Base-by-base conservation (phyloP, 1,284 basidiomycete species). In the Porodaedalea pini region DNA sequence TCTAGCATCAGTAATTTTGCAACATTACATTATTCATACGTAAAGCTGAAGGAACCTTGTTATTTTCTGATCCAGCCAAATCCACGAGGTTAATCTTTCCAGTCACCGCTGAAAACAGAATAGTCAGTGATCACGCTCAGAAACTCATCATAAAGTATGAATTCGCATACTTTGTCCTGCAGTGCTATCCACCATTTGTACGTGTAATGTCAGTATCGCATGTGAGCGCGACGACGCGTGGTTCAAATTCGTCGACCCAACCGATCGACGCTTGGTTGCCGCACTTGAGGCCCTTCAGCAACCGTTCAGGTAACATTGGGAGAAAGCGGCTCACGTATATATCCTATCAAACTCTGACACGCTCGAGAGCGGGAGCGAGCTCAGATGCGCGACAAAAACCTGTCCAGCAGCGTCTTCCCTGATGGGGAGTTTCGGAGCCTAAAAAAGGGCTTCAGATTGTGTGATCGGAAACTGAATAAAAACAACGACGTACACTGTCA, bases 41-140 rank as follows among this genome's bases (percentile, higher is more conserved):
- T 1, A 50, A 23, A 49, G 32, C 41, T 15, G n/a, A n/a, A 52
- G 63, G 37, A 47, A 83, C 83, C 69, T 91, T 93, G 69, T 92
- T 93, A 66, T 92, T 92, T 73, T 94, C 91, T 0, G 88, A 90
- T 10, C 91, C 92, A 11, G 92, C 91, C 15, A 94, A 77, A 70
- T 94, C 91, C 10, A 92, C 88, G 2, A 93, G 78, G 62, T 91
- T 90, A 61, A 93, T 84, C 69, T 89, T 91, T 3, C 90, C 89
- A 0, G 76, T 78, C 45, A 83, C 68, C 44, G 78, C 82, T 85
- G 58, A 52, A 39, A 15, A n/a, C 3, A 21, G 19, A 6, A 8
- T 15, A 4, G 31, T 36, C 45, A 47, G n/a, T 34, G 13, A 6
- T 34, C 6, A 34, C 17, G 5, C 45, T 44, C 17, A 19, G 11